phyloP scores from a whole-genome alignment of 2,329 filamentous ascomycete species.

The Diaporthe caulivora region DNA sequence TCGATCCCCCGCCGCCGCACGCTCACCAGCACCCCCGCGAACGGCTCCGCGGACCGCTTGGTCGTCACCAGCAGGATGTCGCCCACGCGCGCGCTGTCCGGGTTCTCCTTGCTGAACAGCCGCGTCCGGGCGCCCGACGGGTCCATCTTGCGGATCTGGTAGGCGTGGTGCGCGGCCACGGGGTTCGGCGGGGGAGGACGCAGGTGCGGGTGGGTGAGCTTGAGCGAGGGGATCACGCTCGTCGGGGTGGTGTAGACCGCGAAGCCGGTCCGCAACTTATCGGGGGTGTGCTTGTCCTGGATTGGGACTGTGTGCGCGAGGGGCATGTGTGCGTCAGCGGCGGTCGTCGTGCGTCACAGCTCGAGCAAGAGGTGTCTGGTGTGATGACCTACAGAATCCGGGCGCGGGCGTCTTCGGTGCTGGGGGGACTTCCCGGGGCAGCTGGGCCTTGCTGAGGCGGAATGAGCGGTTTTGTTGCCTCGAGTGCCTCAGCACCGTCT shows the following conservation, averaged over 20 bases:
- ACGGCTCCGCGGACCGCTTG: constrained; percentile 83
- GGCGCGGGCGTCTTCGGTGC: constrained; percentile 47
- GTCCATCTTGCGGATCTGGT: constrained; percentile 82
- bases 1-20: constrained; percentile 91
- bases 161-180: constrained; percentile 73
- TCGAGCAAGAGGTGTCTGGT: not conserved
- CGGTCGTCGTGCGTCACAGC: constrained; percentile 18
- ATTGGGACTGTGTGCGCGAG: constrained; percentile 44
- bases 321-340: constrained; percentile 11
- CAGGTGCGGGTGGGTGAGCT: constrained; percentile 36
- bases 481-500: constrained; percentile 71
- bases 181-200: constrained; percentile 60
- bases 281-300: constrained; percentile 46
- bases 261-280: constrained; percentile 58
- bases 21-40: constrained; percentile 88
- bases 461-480: constrained; percentile 57
- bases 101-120: constrained; percentile 83
- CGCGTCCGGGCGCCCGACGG: constrained; percentile 84
- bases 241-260: constrained; percentile 56
- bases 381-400: constrained; percentile 45
- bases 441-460: constrained; percentile 33
- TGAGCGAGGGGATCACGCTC: constrained; percentile 34
- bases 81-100: constrained; percentile 83
- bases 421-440: constrained; percentile 33
- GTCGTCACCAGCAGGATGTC: constrained; percentile 93